Evolutionary conservation across 192 early-diverging fungal genomes (phyloP).

Genomic region (Coemansia sp.): DNA sequence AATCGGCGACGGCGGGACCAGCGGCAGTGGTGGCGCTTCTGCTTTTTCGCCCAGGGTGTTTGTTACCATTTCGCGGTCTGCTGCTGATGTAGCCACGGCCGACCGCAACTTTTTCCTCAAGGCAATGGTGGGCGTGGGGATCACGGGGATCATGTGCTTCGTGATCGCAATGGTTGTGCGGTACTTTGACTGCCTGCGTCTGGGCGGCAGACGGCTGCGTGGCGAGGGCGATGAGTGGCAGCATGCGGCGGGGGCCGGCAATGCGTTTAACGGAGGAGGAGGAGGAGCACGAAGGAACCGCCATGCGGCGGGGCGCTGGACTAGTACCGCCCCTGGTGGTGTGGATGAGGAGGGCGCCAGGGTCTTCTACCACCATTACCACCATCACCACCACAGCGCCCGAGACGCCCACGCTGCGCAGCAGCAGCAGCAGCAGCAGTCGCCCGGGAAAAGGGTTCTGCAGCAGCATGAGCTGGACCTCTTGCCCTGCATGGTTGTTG

Average conservation of each 20-base stretch:
- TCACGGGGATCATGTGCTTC: constrained; percentile 50
- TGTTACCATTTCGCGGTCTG: constrained; percentile 35
- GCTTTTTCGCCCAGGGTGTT: constrained; percentile 10
- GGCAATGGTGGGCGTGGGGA: constrained; percentile 51
- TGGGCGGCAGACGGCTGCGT: not conserved
- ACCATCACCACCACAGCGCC: constrained; percentile 3
- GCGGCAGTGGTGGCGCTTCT: not conserved
- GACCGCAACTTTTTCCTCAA: constrained; percentile 54
- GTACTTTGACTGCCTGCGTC: constrained; percentile 43
- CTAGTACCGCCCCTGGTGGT: not conserved
- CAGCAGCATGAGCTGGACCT: constrained; percentile 38
- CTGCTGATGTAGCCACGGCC: constrained; percentile 32
- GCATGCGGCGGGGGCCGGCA: not conserved
- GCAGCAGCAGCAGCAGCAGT: not conserved
- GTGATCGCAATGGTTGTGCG: constrained; percentile 43
- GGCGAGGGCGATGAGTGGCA: not conserved
- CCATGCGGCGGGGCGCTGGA: not conserved
- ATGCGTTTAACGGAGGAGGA: not conserved
- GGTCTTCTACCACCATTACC: constrained; percentile 9
- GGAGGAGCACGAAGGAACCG: not conserved
- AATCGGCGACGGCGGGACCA: not conserved
- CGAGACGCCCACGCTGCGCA: not conserved
- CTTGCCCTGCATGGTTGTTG: constrained; percentile 38
- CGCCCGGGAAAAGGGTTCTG: constrained; percentile 24
- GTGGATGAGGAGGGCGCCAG: not conserved